Percentiles rank a stretch among this genome's conserved stretches.
Evolutionary conservation across 2,329 filamentous ascomycete species (phyloP).

Genomic region (Helicocarpus griseus): DNA sequence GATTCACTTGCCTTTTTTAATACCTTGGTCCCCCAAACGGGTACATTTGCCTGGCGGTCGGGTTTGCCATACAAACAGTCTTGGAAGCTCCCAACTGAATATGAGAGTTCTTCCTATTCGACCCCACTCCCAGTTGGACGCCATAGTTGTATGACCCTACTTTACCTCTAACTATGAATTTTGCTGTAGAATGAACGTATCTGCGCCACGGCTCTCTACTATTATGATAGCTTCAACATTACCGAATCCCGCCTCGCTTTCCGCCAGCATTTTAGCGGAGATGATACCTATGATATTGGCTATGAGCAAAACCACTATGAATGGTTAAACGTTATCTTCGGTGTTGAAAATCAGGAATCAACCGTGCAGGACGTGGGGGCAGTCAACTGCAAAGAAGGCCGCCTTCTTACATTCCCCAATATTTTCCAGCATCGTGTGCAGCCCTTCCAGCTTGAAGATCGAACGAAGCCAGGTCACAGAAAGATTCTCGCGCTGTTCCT

Average conservation of each 20-base stretch:
- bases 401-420: background rate
- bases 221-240: constrained; percentile 55
- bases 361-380: background rate
- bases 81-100: too few species aligned
- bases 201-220: constrained; percentile 54
- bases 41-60: too few species aligned
- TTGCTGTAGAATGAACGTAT: constrained; percentile 50
- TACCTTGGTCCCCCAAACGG: too few species aligned
- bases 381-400: background rate
- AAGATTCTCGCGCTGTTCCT: background rate
- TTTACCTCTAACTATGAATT: too few species aligned
- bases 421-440: background rate
- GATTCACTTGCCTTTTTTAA: too few species aligned
- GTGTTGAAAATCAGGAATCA: background rate
- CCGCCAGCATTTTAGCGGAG: constrained; percentile 26
- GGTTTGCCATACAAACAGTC: too few species aligned
- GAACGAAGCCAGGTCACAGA: background rate
- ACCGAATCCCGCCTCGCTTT: constrained; percentile 45
- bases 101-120: too few species aligned
- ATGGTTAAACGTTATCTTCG: background rate
- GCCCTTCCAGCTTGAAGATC: background rate
- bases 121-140: too few species aligned
- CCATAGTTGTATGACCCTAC: too few species aligned
- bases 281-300: background rate
- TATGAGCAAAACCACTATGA: background rate